phyloP scores from a whole-genome alignment of 345 rosid species.

The Populus nigra region DNA sequence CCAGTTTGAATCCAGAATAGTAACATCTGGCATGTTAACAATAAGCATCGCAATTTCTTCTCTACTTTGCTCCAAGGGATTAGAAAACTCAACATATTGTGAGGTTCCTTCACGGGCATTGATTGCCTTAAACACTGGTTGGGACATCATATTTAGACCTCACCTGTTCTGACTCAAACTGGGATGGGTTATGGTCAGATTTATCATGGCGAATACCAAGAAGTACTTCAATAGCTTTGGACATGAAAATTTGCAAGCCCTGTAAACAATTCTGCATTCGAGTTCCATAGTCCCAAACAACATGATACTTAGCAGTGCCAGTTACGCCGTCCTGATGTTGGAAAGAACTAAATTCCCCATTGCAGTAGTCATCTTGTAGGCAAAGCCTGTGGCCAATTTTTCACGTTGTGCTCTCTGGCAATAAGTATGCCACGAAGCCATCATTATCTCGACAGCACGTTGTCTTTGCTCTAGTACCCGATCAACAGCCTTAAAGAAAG shows the following conservation, averaged over 20 bases:
- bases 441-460: constrained; percentile 85
- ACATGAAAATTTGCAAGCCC: constrained; percentile 91
- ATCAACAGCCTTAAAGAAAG: constrained; percentile 97
- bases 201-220: constrained; percentile 83
- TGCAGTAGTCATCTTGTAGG: constrained; percentile 86
- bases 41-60: constrained; percentile 76
- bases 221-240: constrained; percentile 85
- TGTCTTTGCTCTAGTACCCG: constrained; percentile 86
- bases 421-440: constrained; percentile 74
- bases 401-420: constrained; percentile 87
- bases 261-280: constrained; percentile 89
- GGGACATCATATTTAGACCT: constrained; percentile 82
- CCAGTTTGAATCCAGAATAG: constrained; percentile 85
- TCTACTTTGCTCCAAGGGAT: constrained; percentile 81
- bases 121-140: constrained; percentile 68
- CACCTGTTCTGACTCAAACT: constrained; percentile 73
- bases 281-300: constrained; percentile 81
- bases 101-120: constrained; percentile 68
- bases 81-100: constrained; percentile 73
- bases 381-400: constrained; percentile 65
- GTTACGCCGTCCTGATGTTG: constrained; percentile 99
- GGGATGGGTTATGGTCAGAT: constrained; percentile 65
- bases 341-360: constrained; percentile 92
- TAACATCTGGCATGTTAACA: constrained; percentile 68
- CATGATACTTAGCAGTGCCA: constrained; percentile 93